phyloP scores from a whole-genome alignment of 2,329 filamentous ascomycete species.

The Xylariaceae sp. region DNA sequence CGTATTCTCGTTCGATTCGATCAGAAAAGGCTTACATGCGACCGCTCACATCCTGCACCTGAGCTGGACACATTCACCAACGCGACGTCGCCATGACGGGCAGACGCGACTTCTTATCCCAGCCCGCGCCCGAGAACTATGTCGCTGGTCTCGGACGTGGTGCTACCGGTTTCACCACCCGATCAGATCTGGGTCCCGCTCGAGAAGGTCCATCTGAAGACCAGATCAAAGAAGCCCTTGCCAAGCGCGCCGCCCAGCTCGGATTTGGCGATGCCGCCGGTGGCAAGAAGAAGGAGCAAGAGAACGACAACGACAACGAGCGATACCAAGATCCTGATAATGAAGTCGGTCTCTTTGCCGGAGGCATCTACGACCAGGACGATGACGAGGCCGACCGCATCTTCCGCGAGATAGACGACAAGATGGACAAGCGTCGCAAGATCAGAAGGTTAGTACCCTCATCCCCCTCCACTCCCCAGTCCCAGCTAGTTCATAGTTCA shows the following conservation, averaged over 20 bases:
- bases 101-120: conserved; percentile 82
- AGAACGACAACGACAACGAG: conserved; percentile 71
- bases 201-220: conserved; percentile 94
- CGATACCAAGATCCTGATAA: conserved; percentile 96
- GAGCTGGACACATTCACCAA: too few species aligned
- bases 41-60: too few species aligned
- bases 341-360: conserved; percentile 91
- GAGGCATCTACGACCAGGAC: conserved; percentile 92
- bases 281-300: conserved; percentile 67
- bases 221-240: conserved; percentile 96
- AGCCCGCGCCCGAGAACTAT: conserved; percentile 81
- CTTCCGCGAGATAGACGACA: conserved; percentile 93
- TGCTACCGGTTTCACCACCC: conserved; percentile 95
- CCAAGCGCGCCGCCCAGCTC: conserved; percentile 84
- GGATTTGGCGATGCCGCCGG: conserved; percentile 56
- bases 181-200: conserved; percentile 92
- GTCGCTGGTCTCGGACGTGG: conserved; percentile 96
- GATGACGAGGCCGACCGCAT: conserved; percentile 97
- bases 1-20: too few species aligned
- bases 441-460: conserved; percentile 70
- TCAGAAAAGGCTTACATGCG: too few species aligned
- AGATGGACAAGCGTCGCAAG: conserved; percentile 87
- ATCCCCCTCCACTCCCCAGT: conserved; percentile 24
- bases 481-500: conserved; percentile 64
- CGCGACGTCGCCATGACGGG: conserved; percentile 40